Conservation (phyloP, 495 filamentous ascomycete genomes). For the Aspergillus nidulans region DNA sequence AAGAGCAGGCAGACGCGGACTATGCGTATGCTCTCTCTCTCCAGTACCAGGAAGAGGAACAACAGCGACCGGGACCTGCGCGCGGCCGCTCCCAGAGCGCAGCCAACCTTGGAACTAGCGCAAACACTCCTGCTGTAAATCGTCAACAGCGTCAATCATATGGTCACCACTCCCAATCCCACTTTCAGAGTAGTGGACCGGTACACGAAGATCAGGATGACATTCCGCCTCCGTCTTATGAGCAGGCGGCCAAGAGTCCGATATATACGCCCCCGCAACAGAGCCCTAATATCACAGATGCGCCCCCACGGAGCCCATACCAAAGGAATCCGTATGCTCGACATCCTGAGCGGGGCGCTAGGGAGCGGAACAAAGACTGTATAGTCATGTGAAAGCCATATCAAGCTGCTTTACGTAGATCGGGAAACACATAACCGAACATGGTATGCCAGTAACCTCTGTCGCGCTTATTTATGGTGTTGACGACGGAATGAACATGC, state of each 20-base stretch:
- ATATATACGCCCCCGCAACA: constrained; percentile 60
- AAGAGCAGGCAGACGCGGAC: constrained; percentile 48
- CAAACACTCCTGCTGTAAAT: constrained; percentile 5
- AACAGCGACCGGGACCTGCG: constrained; percentile 13
- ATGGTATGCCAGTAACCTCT: neutral
- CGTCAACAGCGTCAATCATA: constrained; percentile 13
- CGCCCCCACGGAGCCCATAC: constrained; percentile 20
- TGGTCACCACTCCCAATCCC: constrained; percentile 14
- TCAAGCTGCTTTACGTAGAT: neutral
- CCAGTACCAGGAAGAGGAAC: constrained; percentile 45
- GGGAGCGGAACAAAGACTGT: constrained; percentile 38
- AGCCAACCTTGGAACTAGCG: constrained; percentile 5
- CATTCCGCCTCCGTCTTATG: constrained; percentile 73
- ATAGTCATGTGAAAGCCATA: constrained; percentile 38
- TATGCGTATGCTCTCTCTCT: constrained; percentile 46
- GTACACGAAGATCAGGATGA: constrained; percentile 28
- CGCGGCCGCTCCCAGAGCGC: constrained; percentile 17
- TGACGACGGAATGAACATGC: constrained; percentile 14
- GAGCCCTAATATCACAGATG: constrained; percentile 44
- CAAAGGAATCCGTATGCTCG: constrained; percentile 15
- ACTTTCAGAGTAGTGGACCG: constrained; percentile 27
- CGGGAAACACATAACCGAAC: neutral
- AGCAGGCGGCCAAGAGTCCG: constrained; percentile 64
- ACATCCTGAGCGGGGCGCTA: constrained; percentile 20
- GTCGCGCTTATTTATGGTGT: neutral